Evolutionary conservation across 2,329 filamentous ascomycete genomes (phyloP).

Genomic region (Colletotrichum cordylinicola): DNA sequence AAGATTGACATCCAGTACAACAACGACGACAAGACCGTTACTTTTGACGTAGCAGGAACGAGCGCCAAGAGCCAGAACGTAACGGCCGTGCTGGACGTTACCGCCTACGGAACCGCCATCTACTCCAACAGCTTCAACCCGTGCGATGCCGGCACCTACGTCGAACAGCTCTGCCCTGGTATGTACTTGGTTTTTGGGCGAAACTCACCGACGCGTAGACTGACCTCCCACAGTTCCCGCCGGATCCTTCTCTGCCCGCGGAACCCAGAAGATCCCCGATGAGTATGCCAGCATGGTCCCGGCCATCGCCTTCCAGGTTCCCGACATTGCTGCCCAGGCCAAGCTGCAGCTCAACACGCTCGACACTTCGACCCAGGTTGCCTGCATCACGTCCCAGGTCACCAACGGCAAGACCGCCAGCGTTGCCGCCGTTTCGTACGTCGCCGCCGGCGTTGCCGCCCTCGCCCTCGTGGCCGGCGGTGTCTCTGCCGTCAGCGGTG

Average conservation of each 20-base stretch:
- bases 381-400: constrained; percentile 83
- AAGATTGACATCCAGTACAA: constrained; percentile 82
- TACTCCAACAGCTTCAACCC: constrained; percentile 86
- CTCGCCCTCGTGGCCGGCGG: constrained; percentile 79
- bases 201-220: background rate
- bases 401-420: constrained; percentile 86
- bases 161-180: constrained; percentile 83
- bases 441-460: constrained; percentile 85
- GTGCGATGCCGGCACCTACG: constrained; percentile 70
- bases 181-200: constrained; percentile 34
- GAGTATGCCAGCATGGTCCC: constrained; percentile 80
- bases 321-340: constrained; percentile 87
- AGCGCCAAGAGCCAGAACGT: constrained; percentile 81
- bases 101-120: constrained; percentile 82
- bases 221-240: constrained; percentile 64
- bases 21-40: constrained; percentile 73
- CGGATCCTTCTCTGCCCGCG: constrained; percentile 75
- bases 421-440: constrained; percentile 79
- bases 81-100: constrained; percentile 75
- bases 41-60: constrained; percentile 82
- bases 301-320: constrained; percentile 85
- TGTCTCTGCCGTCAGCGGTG: constrained; percentile 70
- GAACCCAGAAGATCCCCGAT: constrained; percentile 73
- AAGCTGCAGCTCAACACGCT: constrained; percentile 75
- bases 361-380: constrained; percentile 59